Evolutionary conservation across 2,329 filamentous ascomycete species (phyloP).

Genomic region (Aspergillus caelatus): DNA sequence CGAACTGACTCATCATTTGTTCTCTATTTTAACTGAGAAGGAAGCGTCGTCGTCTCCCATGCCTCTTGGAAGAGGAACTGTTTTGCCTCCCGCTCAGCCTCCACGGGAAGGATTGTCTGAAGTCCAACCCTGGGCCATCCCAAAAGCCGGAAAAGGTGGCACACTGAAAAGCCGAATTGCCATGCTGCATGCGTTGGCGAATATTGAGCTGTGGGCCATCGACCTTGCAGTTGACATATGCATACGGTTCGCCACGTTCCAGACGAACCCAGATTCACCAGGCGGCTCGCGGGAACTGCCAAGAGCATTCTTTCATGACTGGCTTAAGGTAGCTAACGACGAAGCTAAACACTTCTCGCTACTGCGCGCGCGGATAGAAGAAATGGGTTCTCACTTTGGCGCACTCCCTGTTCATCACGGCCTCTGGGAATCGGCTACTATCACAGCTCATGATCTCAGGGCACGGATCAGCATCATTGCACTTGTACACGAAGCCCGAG

Average conservation of each 20-base stretch:
- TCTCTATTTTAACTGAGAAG: constrained; percentile 43
- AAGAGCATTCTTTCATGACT: constrained; percentile 52
- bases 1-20: constrained; percentile 49
- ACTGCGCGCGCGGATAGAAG: constrained; percentile 48
- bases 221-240: constrained; percentile 53
- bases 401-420: constrained; percentile 51
- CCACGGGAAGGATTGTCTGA: constrained; percentile 45
- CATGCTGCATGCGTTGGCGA: constrained; percentile 53
- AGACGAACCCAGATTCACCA: constrained; percentile 30
- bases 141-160: constrained; percentile 45
- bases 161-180: constrained; percentile 48
- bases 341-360: constrained; percentile 54
- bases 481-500: constrained; percentile 52
- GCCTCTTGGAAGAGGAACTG: constrained; percentile 43
- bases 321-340: constrained; percentile 53
- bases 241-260: constrained; percentile 50
- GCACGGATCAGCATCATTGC: constrained; percentile 52
- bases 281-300: constrained; percentile 36
- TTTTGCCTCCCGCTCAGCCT: constrained; percentile 43
- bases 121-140: constrained; percentile 46
- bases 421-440: constrained; percentile 48
- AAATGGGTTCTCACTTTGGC: constrained; percentile 49
- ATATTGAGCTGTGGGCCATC: constrained; percentile 54
- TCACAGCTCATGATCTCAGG: constrained; percentile 48
- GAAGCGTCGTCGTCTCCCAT: constrained; percentile 46